These are phyloP conservation scores for Lipomyces yarrowii DNA, from an alignment of 1,139 yeast species.

Conservation along the genomic window DNA sequence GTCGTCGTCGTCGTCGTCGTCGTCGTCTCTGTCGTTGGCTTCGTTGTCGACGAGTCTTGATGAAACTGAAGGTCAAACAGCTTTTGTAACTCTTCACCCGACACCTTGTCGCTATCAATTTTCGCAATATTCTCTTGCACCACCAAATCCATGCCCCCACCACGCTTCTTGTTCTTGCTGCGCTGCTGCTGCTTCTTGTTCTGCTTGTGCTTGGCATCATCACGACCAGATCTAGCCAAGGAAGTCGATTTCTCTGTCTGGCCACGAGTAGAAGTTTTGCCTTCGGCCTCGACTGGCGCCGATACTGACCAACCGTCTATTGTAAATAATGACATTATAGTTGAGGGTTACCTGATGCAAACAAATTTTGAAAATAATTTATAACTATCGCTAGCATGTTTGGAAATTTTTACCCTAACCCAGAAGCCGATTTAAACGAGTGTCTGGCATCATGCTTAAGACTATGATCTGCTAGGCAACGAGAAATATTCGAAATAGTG, in stretches of 20 bases:
- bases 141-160: neutral
- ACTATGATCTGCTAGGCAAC: no score
- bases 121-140: neutral
- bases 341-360: neutral
- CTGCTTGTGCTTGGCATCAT: conserved; percentile 1
- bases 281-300: conserved; percentile 49
- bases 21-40: neutral
- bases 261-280: neutral
- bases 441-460: no score
- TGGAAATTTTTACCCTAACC: neutral
- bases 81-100: conserved; percentile 25
- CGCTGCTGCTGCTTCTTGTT: neutral
- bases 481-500: neutral
- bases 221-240: neutral
- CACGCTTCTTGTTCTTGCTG: neutral
- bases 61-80: conserved; percentile 23
- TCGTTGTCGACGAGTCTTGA: neutral
- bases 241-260: neutral
- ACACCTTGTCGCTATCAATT: conserved; percentile 11
- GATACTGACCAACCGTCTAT: conserved; percentile 81
- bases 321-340: conserved; percentile 65
- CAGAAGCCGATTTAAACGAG: no score
- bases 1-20: no score
- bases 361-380: neutral
- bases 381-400: no score